phyloP scores from a whole-genome alignment of 495 filamentous ascomycete genomes.

The Xylaria curta region DNA sequence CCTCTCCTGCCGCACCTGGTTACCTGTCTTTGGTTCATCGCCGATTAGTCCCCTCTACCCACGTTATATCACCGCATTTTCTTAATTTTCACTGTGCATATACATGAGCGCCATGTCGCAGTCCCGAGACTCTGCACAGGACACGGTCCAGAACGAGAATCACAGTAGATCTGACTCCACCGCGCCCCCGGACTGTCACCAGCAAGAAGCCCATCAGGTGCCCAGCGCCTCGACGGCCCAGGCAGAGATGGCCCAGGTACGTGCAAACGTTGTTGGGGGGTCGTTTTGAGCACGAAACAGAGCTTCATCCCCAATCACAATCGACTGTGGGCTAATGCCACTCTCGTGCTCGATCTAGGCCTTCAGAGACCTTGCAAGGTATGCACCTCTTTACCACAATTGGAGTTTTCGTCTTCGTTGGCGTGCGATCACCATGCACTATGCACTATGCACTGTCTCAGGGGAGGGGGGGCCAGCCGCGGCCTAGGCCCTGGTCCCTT shows the following conservation, averaged over 20 bases:
- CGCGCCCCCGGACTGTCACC: not conserved
- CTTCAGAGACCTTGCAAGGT: conserved; percentile 56
- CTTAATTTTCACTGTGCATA: not conserved
- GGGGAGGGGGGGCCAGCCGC: not conserved
- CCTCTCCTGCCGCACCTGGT: not conserved
- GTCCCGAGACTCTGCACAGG: not conserved
- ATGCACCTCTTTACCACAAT: conserved; percentile 33
- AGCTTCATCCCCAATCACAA: not conserved
- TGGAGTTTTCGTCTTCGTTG: not conserved
- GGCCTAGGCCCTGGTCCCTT: conserved; percentile 4
- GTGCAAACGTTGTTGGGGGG: conserved; percentile 15
- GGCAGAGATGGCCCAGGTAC: conserved; percentile 41
- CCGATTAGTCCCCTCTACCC: not conserved
- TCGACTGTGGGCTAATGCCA: conserved; percentile 28
- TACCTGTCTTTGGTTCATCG: conserved; percentile 2
- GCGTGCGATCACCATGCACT: conserved; percentile 9
- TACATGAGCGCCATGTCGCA: conserved; percentile 18
- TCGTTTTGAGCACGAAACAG: not conserved
- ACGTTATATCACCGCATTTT: not conserved
- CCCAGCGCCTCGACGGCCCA: conserved; percentile 30
- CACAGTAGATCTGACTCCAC: conserved; percentile 10
- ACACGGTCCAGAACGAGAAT: not conserved
- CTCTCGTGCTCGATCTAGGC: conserved; percentile 43
- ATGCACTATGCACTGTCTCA: not conserved
- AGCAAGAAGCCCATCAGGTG: conserved; percentile 16